Evolutionary conservation across 768 basidiomycete genomes (phyloP).

Genomic region (Cantharellus cinnabarinus): DNA sequence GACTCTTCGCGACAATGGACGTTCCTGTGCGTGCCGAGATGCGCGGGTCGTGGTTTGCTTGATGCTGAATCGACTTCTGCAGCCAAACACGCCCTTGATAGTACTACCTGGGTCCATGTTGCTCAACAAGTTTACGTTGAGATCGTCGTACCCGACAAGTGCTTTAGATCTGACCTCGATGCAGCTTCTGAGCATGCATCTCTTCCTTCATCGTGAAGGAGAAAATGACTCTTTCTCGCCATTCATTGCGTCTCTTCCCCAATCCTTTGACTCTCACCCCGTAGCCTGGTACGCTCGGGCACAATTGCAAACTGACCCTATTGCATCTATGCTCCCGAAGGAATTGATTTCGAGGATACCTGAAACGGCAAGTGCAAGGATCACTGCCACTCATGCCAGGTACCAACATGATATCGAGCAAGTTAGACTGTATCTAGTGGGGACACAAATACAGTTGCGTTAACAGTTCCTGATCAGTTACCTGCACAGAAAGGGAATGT

Average conservation of each 20-base stretch:
- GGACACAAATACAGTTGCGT: background rate
- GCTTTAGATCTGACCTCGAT: slow-evolving; percentile 21
- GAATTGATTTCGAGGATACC: too few relatives aligned
- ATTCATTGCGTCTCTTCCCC: slow-evolving; percentile 62
- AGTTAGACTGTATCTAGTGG: background rate
- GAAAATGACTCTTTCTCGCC: slow-evolving; percentile 31
- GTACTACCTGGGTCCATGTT: slow-evolving; percentile 48
- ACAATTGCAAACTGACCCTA: too few relatives aligned
- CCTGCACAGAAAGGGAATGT: too few relatives aligned
- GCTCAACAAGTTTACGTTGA: slow-evolving; percentile 53
- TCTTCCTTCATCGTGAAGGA: slow-evolving; percentile 42
- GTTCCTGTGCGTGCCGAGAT: background rate
- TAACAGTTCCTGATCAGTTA: too few relatives aligned
- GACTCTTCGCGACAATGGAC: background rate
- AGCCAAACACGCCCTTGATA: slow-evolving; percentile 41
- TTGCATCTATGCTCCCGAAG: too few relatives aligned
- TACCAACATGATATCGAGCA: background rate
- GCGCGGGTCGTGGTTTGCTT: background rate
- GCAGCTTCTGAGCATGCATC: slow-evolving; percentile 66
- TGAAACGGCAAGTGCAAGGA: background rate
- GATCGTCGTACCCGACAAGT: slow-evolving; percentile 25
- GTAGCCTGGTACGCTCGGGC: slow-evolving; percentile 35
- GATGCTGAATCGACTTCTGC: background rate
- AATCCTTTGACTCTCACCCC: slow-evolving; percentile 57
- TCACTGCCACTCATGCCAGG: background rate